Evolutionary conservation across 305 asterid genomes (phyloP).

Genomic region (Lippia alba): DNA sequence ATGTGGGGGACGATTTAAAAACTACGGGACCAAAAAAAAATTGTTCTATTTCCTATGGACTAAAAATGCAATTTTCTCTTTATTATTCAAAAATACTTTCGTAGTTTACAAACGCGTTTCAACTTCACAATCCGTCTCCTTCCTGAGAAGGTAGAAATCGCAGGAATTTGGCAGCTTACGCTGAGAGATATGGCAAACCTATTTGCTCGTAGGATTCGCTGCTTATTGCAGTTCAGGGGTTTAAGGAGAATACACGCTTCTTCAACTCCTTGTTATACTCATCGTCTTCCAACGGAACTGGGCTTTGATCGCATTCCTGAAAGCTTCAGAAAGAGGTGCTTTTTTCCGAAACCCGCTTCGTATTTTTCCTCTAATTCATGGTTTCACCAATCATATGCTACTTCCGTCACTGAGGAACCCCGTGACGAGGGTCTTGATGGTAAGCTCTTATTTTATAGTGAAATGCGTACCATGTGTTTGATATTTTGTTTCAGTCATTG

Average conservation of each 20-base stretch:
- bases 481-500: constrained; percentile 36
- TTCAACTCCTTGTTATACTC: constrained; percentile 32
- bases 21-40: no score
- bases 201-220: constrained; percentile 31
- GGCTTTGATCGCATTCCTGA: constrained; percentile 21
- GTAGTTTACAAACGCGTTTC: no score
- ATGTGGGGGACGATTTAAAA: no score
- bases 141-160: constrained; percentile 7
- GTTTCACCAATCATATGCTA: constrained; percentile 43
- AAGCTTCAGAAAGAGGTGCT: constrained; percentile 19
- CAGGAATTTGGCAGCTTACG: background rate
- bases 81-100: no score
- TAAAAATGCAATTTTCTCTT: no score
- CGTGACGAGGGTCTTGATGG: constrained; percentile 32
- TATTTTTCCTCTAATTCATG: constrained; percentile 32
- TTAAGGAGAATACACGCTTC: constrained; percentile 26
- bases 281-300: constrained; percentile 32
- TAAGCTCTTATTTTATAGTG: constrained; percentile 16
- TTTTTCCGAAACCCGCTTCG: constrained; percentile 39
- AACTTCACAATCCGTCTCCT: background rate
- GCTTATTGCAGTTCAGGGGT: constrained; percentile 34
- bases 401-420: constrained; percentile 30
- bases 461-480: constrained; percentile 54
- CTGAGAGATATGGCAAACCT: constrained; percentile 48
- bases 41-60: no score